Evolutionary conservation across 805 yeast species (phyloP).

Genomic region (Ogataea methylovora): DNA sequence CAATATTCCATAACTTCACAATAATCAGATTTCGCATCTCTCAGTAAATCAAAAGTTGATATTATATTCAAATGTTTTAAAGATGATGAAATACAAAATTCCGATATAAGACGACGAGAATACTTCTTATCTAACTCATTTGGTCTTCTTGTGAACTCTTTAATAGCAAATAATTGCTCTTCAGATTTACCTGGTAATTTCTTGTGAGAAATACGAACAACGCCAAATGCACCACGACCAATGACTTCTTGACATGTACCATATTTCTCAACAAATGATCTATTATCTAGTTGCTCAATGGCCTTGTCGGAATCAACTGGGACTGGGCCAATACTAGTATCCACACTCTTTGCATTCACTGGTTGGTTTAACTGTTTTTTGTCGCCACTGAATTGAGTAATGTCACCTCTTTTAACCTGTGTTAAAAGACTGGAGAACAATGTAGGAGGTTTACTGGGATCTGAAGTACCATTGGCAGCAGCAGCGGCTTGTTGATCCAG

Average conservation of each 20-base stretch:
- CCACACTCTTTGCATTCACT: conserved; percentile 13
- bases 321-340: not conserved
- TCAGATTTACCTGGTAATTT: conserved; percentile 22
- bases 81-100: conserved; percentile 75
- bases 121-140: conserved; percentile 61
- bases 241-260: conserved; percentile 93
- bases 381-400: conserved; percentile 20
- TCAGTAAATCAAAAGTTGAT: conserved; percentile 64
- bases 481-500: conserved; percentile 20
- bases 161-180: conserved; percentile 73
- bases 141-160: conserved; percentile 64
- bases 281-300: conserved; percentile 25
- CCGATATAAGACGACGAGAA: conserved; percentile 67
- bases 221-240: conserved; percentile 93
- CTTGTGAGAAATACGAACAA: conserved; percentile 83
- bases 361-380: conserved; percentile 14
- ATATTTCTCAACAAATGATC: conserved; percentile 78
- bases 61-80: conserved; percentile 74
- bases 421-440: conserved; percentile 58
- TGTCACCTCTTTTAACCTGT: conserved; percentile 38
- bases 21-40: conserved; percentile 77
- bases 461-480: conserved; percentile 12
- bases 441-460: conserved; percentile 49
- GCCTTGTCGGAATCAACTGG: conserved; percentile 6
- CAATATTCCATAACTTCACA: conserved; percentile 85